Conservation (phyloP, 129 eudicot genomes). For the Pseudognaphalium luteoalbum region DNA sequence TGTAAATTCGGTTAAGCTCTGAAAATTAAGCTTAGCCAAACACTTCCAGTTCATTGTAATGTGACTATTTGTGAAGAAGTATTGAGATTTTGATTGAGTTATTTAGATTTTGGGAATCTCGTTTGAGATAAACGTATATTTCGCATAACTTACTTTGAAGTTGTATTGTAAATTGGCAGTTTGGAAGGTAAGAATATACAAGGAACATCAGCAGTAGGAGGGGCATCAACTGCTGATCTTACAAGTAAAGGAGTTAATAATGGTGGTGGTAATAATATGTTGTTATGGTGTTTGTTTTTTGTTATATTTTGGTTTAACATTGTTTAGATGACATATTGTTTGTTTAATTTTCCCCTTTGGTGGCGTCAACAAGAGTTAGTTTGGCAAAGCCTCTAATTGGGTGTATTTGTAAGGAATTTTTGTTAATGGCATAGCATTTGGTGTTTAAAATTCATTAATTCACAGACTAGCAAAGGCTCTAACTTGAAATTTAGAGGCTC, state of each 20-base stretch:
- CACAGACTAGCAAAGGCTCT: background rate
- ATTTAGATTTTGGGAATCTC: background rate
- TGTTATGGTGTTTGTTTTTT: conserved; percentile 16
- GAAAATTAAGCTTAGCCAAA: background rate
- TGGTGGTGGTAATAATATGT: conserved; percentile 11
- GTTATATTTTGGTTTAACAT: conserved; percentile 19
- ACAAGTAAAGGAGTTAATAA: conserved; percentile 34
- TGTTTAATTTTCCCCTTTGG: background rate
- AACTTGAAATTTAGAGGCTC: background rate
- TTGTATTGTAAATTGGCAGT: conserved; percentile 28
- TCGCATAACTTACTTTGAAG: background rate
- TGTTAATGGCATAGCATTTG: conserved; percentile 10
- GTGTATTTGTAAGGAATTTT: conserved; percentile 13
- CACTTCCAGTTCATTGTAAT: background rate
- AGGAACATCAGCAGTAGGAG: conserved; percentile 29
- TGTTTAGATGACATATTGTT: conserved; percentile 24
- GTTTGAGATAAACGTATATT: background rate
- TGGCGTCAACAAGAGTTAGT: conserved; percentile 15
- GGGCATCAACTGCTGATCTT: conserved; percentile 40
- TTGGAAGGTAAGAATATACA: conserved; percentile 34
- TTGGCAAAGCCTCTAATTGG: conserved; percentile 28
- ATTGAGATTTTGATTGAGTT: background rate
- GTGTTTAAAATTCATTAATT: conserved; percentile 1
- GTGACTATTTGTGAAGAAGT: background rate
- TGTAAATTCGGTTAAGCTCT: background rate